Base-by-base conservation (phyloP, 2,329 filamentous ascomycete species). In the Aureobasidium sp. region DNA sequence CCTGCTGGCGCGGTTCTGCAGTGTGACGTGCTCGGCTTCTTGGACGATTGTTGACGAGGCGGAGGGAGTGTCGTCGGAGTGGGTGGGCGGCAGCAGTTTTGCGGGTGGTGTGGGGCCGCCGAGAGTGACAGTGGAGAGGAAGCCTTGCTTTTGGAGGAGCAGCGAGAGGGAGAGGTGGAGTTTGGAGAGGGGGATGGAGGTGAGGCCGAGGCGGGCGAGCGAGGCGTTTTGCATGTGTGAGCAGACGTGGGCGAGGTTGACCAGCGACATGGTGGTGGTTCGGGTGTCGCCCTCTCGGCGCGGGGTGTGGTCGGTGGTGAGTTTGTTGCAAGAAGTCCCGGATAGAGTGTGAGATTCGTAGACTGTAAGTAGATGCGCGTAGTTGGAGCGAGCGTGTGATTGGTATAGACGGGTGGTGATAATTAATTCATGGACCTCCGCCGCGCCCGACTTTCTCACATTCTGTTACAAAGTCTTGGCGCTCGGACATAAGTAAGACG, bases 141-240 rank as follows among this genome's bases (percentile, higher is more conserved):
- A 91, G 68, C 92, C 92, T 63, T 88, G 83, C 67, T 89, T 87
- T 76, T 95, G 91, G 48, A 97, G 82, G 41, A 89, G 88, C 22
- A 94, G 82, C 57, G 85, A 82, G 17, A 96, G 80, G 48, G 79
- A 79, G 65, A 95, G 85, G 79, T 94, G 91, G 73, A 91, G 85
- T 68, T 92, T 92, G 55, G 85, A 87, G 78, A 88, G 87, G 49
- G 87, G 86, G 66, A 96, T 83, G 8, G 90, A 95, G 36, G 92
- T 96, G 56, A 96, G 81, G 67, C 88, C 89, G 0, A 97, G 85
- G 1, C 88, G 86, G n/a, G 89, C 90, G 70, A 86, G 86, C 62
- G 88, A 88, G 67, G 89, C 90, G 80, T 97, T 97, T 75, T 94
- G 90, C 62, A 97, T 82, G 79, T 96, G 91, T 67, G 91, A 91